These are phyloP conservation scores for Hyphopichia wangnamkhiaoensis DNA, from an alignment of 1,139 yeast genomes.

Conservation along the genomic window DNA sequence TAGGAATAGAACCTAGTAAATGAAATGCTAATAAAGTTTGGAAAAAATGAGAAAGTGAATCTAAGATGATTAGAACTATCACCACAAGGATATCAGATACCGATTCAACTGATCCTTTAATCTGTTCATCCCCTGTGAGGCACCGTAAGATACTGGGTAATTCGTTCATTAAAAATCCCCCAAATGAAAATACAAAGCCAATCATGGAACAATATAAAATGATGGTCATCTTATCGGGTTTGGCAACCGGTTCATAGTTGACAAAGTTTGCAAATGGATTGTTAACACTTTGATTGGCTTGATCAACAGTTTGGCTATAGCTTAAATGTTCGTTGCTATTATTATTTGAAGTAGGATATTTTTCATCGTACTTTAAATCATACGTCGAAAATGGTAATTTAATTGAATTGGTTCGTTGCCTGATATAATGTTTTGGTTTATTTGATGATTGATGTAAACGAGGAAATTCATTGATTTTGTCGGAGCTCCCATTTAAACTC, in stretches of 20 bases:
- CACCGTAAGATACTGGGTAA: slow-evolving; percentile 18
- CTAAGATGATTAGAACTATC: slow-evolving; percentile 25
- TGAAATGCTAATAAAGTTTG: slow-evolving; percentile 41
- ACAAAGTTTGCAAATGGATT: slow-evolving; percentile 25
- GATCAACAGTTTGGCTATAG: slow-evolving; percentile 19
- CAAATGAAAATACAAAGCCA: slow-evolving; percentile 32
- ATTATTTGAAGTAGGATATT: slow-evolving; percentile 10
- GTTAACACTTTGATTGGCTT: slow-evolving; percentile 16
- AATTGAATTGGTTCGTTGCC: slow-evolving; percentile 28
- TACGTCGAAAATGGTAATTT: slow-evolving; percentile 37
- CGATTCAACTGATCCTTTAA: slow-evolving; percentile 17
- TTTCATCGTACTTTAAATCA: slow-evolving; percentile 32
- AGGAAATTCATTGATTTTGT: background rate
- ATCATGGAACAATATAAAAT: slow-evolving; percentile 39
- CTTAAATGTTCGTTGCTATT: background rate
- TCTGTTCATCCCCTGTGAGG: slow-evolving; percentile 11
- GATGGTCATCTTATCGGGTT: slow-evolving; percentile 42
- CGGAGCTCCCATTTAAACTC: background rate
- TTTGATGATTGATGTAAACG: background rate
- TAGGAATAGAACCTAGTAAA: slow-evolving; percentile 40
- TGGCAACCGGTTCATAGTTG: slow-evolving; percentile 20
- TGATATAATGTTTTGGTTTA: slow-evolving; percentile 13
- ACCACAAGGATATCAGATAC: slow-evolving; percentile 23
- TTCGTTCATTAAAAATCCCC: slow-evolving; percentile 35
- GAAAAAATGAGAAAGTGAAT: slow-evolving; percentile 36